Base-by-base conservation (phyloP, 495 filamentous ascomycete genomes). In the Podospora fimiseda region DNA sequence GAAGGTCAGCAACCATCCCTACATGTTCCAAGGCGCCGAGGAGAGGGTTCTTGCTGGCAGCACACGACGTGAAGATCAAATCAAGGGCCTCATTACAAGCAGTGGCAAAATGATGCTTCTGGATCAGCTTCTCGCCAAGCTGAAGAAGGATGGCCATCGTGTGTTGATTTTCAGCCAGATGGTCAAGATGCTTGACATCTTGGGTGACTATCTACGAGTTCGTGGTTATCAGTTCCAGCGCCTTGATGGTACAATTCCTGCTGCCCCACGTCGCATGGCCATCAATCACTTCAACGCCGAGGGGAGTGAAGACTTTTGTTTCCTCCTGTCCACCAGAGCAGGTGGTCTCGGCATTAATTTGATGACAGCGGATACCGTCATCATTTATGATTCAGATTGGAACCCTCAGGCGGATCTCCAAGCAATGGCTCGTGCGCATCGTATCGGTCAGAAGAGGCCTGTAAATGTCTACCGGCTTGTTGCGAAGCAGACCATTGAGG, bases 101-200 rank as follows among this genome's bases (percentile, higher is more conserved):
- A 97, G 94, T 66, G 93, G 93, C 52, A 99, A 99, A 70, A 95
- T 99, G 92, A 96, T 97, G 85, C 79, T 99, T 43, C 81, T 99
- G 11, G 92, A 99, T 55, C 89, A 88, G 61, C 81, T 99, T 22
- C 79, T 99, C 22, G 83, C 85, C 5, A 99, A 97, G 70, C 72
- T 97, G 43, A 94, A 85, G 67, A 82, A 81, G 50, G 92, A 99
- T 59, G 87, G 87, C 46, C 93, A 99, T 65, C 88, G 93, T 14
- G 94, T 99, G 24, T 66, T 99, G 59, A 96, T 99, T 43, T 99
- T 99, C 73, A 96, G 93, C 58, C 94, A 97, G 67, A 97, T 99
- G 94, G 93, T 99, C 30, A 93, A 90, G 67, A 96, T 99, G 83
- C 82, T 99, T 3, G 90, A 99, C 60, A 90, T 99, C 50, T 76